Base-by-base conservation (phyloP, 495 filamentous ascomycete species). In the Pyronema omphalodes region DNA sequence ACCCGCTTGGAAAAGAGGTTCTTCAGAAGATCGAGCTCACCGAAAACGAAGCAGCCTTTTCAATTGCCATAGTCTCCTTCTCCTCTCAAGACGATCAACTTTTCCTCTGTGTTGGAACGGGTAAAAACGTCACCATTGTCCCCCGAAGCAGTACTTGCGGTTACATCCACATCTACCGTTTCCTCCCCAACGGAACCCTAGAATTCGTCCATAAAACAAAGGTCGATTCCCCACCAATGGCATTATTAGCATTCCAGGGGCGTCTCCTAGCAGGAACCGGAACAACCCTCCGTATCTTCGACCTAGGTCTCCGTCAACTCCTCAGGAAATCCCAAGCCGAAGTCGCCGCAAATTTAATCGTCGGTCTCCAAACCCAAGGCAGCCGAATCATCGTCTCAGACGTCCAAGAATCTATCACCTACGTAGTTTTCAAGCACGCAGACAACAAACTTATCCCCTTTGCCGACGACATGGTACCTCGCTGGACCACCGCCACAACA, bases 161-260 rank as follows among this genome's bases (percentile, higher is more conserved):
- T 4, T 94, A 81, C 61, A 85, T 99, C 34, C 86, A 94, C 59
- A 82, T 96, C 46, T 99, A 94, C 68, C 80, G 87, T 37, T 88
- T 96, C 71, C 76, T 83, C 23, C 81, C 88, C 34, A 79, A 88
- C 58, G 93, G 93, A 44, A 78, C 76, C 56, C 74, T 99, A 19
- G 88, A 94, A 60, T 89, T 95, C 56, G 88, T 93, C 55, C 93
- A 96, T 70, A 95, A 95, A 68, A 96, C 93, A 6, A 84, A 83
- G 60, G 74, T 93, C 11, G 85, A 93, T 54, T 78, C 86, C 51
- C 88, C 88, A 1, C 88, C 93, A 0, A 79, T 87, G 57, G 93
- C 93, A 15, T 74, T 99, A 5, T 76, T 89, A 29, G 77, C 78
- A 14, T 99, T 96, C 72, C 89, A 99, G 68, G 93, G 93, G 9